Base-by-base conservation (phyloP, 2,329 filamentous ascomycete species). In the Chrysoporthe deuterocubensis region DNA sequence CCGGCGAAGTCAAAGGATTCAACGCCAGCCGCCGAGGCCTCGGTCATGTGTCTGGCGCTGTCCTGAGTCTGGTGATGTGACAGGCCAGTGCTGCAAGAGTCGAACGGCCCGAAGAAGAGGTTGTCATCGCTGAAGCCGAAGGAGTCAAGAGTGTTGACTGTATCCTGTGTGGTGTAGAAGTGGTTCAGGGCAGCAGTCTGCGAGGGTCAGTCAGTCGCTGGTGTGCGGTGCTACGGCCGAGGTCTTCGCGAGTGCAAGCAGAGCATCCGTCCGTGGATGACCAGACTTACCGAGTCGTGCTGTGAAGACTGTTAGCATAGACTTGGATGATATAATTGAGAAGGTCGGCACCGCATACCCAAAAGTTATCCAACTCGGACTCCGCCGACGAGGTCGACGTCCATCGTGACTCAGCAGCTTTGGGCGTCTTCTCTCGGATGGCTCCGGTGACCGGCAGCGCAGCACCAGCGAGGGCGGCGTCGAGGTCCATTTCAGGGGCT, bases 91-190 rank as follows among this genome's bases (percentile, higher is more conserved):
- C n/a, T 70, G 64, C 67, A 68, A 11, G 69, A 57, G 14, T 69
- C 63, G 52, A 67, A 67, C 1, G 64, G 62, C 13, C 67, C 67
- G n/a, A 70, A 63, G 46, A 69, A 67, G 34, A 69, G 58, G 44
- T 44, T 64, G 34, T 69, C 69, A 67, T 69, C 46, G 64, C 67
- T 69, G 61, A 69, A 69, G 52, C 65, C 62, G 46, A 69, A 67
- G 14, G 67, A 68, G 14, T 65, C 63, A 52, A 68, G 57, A 8
- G 67, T 63, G 42, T 57, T 63, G 14, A 13, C 37, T n/a, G 65
- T 68, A 26, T 68, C 69, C 40, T 70, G 64, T 44, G 67, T 70
- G 13, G 69, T 69, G 44, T 70, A 70, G 32, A 70, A 69, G n/a
- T 69, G 68, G 37, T 65, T 66, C 43, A 67, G 61, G 43, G 64